Conservation (phyloP, 2,329 filamentous ascomycete genomes). For the Fusarium gaditjirri region DNA sequence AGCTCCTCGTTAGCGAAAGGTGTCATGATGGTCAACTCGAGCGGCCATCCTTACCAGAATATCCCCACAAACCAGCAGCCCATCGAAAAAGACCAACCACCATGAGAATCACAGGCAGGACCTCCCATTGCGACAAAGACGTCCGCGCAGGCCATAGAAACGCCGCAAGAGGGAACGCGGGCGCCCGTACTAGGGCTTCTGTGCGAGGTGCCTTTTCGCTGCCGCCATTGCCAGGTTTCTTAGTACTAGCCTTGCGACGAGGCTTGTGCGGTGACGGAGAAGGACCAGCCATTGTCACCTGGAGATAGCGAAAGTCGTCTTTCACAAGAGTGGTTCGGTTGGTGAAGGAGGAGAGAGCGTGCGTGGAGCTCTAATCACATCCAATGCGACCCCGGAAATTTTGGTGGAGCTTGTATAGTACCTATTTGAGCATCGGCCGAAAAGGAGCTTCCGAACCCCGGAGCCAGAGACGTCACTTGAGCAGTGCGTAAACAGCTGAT, state of each 20-base stretch:
- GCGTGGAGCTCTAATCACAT: slow-evolving; percentile 26
- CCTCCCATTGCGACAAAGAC: slow-evolving; percentile 89
- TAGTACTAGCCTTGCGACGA: slow-evolving; percentile 62
- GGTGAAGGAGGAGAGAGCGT: slow-evolving; percentile 23
- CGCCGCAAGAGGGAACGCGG: slow-evolving; percentile 90
- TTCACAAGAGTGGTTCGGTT: slow-evolving; percentile 21
- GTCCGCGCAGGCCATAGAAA: slow-evolving; percentile 93
- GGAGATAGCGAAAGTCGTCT: slow-evolving; percentile 31
- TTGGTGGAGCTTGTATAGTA: slow-evolving; percentile 29
- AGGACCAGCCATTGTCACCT: slow-evolving; percentile 61
- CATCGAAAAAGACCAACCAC: slow-evolving; percentile 90
- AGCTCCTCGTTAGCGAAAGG: slow-evolving; percentile 26
- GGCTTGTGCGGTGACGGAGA: slow-evolving; percentile 69
- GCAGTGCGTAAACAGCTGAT: neutral
- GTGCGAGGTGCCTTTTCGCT: slow-evolving; percentile 49
- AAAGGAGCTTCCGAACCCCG: slow-evolving; percentile 41
- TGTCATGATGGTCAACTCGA: neutral
- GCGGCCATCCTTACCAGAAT: slow-evolving; percentile 74
- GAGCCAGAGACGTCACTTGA: slow-evolving; percentile 26
- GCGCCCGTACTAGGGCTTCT: slow-evolving; percentile 64
- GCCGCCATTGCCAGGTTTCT: slow-evolving; percentile 57
- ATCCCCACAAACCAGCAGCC: slow-evolving; percentile 92
- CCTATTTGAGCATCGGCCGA: slow-evolving; percentile 1
- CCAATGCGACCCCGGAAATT: slow-evolving; percentile 32
- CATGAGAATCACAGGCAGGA: slow-evolving; percentile 89